A percentile compares a stretch with the other conserved stretches of the same genome.
phyloP scores from a whole-genome alignment of 2,329 filamentous ascomycete species.

The Diaporthe ampelina region DNA sequence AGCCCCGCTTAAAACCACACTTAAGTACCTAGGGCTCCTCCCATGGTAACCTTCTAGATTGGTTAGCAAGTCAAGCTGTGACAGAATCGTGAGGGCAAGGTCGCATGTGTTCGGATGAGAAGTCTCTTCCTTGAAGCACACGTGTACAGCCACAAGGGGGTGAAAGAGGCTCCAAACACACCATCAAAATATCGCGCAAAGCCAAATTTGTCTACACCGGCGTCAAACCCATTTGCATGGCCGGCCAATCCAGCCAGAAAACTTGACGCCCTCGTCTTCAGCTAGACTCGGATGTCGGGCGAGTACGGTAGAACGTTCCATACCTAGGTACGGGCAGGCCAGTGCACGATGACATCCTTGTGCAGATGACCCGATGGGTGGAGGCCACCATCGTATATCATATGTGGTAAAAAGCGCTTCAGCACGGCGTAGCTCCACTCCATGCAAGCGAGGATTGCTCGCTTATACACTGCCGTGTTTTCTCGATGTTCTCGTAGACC shows the following conservation, averaged over 20 bases:
- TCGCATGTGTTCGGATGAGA: constrained; percentile 1
- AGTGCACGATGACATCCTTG: constrained; percentile 15
- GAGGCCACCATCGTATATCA: not conserved
- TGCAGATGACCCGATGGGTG: constrained; percentile 14
- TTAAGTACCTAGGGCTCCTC: not conserved
- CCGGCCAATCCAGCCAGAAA: not conserved
- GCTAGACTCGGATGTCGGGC: not conserved
- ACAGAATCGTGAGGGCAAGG: not conserved
- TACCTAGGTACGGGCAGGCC: not conserved
- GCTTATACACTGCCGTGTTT: not conserved
- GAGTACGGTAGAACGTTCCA: not conserved
- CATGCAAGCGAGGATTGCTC: not conserved
- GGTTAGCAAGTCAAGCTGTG: not conserved
- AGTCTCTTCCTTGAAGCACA: constrained; percentile 12
- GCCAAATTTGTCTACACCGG: not conserved
- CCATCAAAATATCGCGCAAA: not conserved
- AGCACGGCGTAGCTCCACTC: not conserved
- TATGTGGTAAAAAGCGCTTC: not conserved
- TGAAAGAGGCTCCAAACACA: not conserved
- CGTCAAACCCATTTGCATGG: not conserved
- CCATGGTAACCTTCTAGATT: not conserved
- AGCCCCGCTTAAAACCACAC: constrained; percentile 21
- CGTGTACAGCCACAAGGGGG: not conserved
- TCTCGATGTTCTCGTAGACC: not conserved
- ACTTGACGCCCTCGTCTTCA: not conserved